Base-by-base conservation (phyloP, 169 alveolate genomes). In the Babesia ovis region DNA sequence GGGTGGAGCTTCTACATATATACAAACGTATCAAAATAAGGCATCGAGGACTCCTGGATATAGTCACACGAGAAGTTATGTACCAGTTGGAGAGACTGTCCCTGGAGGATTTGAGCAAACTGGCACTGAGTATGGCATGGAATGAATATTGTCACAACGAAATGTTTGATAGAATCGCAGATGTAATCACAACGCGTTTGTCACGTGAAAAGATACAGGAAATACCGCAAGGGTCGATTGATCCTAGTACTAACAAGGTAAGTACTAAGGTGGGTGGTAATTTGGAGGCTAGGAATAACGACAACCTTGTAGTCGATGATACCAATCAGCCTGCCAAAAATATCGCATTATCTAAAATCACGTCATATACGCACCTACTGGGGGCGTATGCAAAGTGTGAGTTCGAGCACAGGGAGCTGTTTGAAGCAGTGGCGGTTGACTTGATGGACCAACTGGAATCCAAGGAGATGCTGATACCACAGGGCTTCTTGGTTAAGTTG, bases 281-380 rank as follows among this genome's bases (percentile, higher is more conserved):
- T n/a, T n/a, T n/a, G n/a, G n/a, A n/a, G n/a, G n/a, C n/a, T n/a
- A n/a, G n/a, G n/a, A 14, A 39, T 8, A 14, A 14, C 14, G 14
- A 14, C 14, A 39, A 39, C 14, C n/a, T 9, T 8, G 46, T 39
- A 39, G 14, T 14, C n/a, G 46, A 39, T 14, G 46, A 39, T 9
- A 9, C 46, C 14, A 14, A 39, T 8, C 25, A 84, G 66, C 39
- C 48, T 68, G 23, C 68, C 58, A 35, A 68, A 62, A 34, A 61
- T 37, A 59, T 60, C 41, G 56, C 79, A 53, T 25, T 58, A 53
- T 56, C 80, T 43, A 59, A 61, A 55, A 75, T 80, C 27, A 83
- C 82, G 39, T 88, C 93, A 16, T 88, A 80, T 58, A 85, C 84
- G n/a, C 93, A 88, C 82, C 79, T 88, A 22, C 66, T 88, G 31